Conservation (phyloP, 1,284 basidiomycete species). For the Pulveroboletus ridleyi region DNA sequence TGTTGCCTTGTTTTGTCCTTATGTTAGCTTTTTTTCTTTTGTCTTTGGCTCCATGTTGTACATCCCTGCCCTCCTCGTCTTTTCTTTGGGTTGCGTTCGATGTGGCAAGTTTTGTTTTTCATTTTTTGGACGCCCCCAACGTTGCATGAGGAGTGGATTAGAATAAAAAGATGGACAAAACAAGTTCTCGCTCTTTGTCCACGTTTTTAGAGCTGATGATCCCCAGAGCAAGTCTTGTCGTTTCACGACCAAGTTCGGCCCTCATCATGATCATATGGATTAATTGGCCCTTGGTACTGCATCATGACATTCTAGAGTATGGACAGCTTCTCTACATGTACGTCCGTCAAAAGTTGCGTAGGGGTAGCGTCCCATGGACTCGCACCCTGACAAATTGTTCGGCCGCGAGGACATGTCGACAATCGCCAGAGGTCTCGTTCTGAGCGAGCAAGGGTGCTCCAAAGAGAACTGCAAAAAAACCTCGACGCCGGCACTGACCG, state of each 20-base stretch:
- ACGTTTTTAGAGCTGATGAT: too few relatives aligned
- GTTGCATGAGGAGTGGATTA: constrained; percentile 34
- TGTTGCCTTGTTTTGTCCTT: constrained; percentile 24
- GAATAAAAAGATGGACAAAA: constrained; percentile 23
- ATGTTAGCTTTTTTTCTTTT: constrained; percentile 8
- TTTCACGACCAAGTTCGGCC: too few relatives aligned
- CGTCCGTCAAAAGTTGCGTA: not conserved
- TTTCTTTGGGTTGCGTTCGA: constrained; percentile 23
- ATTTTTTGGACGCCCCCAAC: constrained; percentile 26
- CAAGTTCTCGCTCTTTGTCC: too few relatives aligned
- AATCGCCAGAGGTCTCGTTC: constrained; percentile 6
- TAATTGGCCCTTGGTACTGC: too few relatives aligned
- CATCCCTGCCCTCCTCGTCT: constrained; percentile 17
- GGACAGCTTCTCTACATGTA: not conserved
- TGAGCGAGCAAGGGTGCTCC: constrained; percentile 16
- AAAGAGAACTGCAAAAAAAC: constrained; percentile 17
- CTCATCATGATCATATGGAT: too few relatives aligned
- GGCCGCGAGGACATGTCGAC: constrained; percentile 5
- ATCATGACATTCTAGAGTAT: constrained; percentile 8
- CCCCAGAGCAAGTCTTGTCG: too few relatives aligned
- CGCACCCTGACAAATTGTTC: constrained; percentile 14
- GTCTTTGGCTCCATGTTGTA: constrained; percentile 27
- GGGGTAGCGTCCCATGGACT: constrained; percentile 4
- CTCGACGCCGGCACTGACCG: not conserved
- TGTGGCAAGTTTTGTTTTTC: constrained; percentile 22